Evolutionary conservation across 495 filamentous ascomycete species (phyloP).

Genomic region (Daldinia vernicosa): DNA sequence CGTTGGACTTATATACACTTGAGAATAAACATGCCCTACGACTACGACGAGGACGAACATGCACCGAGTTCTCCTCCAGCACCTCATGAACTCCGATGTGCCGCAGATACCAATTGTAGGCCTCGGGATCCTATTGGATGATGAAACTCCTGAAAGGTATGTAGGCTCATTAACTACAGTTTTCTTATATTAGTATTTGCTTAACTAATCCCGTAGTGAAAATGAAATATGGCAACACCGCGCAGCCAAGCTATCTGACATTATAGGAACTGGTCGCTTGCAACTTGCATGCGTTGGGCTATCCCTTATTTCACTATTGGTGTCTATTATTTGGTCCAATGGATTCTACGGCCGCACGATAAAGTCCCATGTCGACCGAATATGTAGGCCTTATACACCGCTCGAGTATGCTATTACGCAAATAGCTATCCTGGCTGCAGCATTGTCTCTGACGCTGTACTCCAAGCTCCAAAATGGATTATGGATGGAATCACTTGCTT

Average conservation of each 20-base stretch:
- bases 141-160: constrained; percentile 14
- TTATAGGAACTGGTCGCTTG: constrained; percentile 19
- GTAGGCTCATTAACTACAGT: background rate
- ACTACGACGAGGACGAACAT: constrained; percentile 15
- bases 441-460: constrained; percentile 14
- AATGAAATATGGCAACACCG: constrained; percentile 25
- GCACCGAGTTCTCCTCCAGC: constrained; percentile 24
- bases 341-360: constrained; percentile 5
- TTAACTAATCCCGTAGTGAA: constrained; percentile 15
- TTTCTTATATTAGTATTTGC: background rate
- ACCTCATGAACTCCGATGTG: constrained; percentile 10
- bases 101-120: constrained; percentile 10
- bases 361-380: background rate
- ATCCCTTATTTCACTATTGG: constrained; percentile 15
- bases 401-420: constrained; percentile 16
- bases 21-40: constrained; percentile 5
- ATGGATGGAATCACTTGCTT: constrained; percentile 17
- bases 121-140: constrained; percentile 5
- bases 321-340: constrained; percentile 3
- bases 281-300: constrained; percentile 21
- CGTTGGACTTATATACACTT: background rate
- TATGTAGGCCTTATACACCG: constrained; percentile 6
- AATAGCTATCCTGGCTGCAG: constrained; percentile 12
- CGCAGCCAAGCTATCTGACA: constrained; percentile 8
- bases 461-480: constrained; percentile 13